phyloP scores from a whole-genome alignment of 257 asterid species.

The Solanum chiquidenum region DNA sequence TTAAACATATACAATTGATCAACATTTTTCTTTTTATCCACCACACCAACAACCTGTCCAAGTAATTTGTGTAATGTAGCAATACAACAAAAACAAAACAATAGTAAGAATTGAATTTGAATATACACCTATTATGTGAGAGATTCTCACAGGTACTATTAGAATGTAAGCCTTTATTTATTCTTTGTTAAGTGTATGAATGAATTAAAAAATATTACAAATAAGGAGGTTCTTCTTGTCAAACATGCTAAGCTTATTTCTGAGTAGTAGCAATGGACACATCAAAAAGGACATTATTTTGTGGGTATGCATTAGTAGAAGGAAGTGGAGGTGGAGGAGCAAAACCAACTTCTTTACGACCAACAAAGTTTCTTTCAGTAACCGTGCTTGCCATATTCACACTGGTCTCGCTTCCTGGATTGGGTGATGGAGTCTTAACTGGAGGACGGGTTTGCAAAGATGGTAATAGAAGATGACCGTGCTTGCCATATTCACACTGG shows the following conservation, averaged over 20 bases:
- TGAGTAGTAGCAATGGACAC: constrained; percentile 8
- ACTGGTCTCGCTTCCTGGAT: not conserved
- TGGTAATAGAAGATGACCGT: not conserved
- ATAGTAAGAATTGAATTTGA: not conserved
- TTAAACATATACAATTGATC: not conserved
- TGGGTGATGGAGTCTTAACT: not conserved
- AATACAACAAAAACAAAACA: not conserved
- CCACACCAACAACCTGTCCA: not conserved
- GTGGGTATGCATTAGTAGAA: constrained; percentile 1
- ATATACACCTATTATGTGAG: not conserved
- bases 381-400: not conserved
- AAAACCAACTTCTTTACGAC: not conserved
- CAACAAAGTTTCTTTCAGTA: not conserved
- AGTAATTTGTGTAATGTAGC: not conserved
- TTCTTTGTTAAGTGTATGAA: not conserved
- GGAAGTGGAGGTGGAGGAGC: not conserved
- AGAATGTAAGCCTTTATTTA: not conserved
- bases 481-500: not conserved
- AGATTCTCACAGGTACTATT: not conserved
- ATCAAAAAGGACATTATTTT: constrained; percentile 14
- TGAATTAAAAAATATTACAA: not conserved
- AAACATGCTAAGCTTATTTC: not conserved
- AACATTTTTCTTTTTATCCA: not conserved
- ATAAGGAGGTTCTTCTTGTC: not conserved
- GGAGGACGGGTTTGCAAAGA: not conserved